A percentile compares a stretch with the other conserved stretches of the same genome.
These are phyloP conservation scores for Xylariaceae sp. DNA, from an alignment of 2,329 filamentous ascomycete genomes.

Conservation along the genomic window DNA sequence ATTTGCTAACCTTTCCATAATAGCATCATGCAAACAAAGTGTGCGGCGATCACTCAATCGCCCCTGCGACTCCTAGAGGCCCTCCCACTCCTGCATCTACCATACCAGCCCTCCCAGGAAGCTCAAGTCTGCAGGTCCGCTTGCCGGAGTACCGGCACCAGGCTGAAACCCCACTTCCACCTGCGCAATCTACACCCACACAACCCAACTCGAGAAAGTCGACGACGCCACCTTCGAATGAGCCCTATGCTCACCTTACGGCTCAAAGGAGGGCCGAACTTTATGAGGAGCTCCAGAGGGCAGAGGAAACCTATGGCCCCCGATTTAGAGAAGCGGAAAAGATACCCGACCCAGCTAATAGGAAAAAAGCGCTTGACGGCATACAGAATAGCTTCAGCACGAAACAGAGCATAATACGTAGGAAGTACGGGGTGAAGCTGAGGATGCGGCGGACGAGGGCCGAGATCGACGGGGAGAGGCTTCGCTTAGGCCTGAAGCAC, in stretches of 20 bases:
- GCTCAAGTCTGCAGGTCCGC: conserved; percentile 7
- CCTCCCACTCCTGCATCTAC: conserved; percentile 6
- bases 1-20: conserved; percentile 8
- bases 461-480: conserved; percentile 36
- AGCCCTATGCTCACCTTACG: conserved; percentile 39
- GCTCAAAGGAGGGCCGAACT: conserved; percentile 22
- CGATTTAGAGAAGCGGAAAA: conserved; percentile 35
- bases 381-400: conserved; percentile 47
- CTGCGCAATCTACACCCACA: conserved; percentile 6
- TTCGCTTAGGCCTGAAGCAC: conserved; percentile 31
- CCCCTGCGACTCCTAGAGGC: conserved; percentile 15
- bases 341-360: conserved; percentile 27
- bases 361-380: conserved; percentile 28
- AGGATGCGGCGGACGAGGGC: conserved; percentile 39
- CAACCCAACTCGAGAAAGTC: not conserved
- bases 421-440: conserved; percentile 49
- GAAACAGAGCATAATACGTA: conserved; percentile 49
- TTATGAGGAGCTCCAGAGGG: conserved; percentile 29
- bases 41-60: conserved; percentile 34
- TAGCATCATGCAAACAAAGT: conserved; percentile 35
- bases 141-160: conserved; percentile 1
- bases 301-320: conserved; percentile 31
- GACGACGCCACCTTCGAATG: conserved; percentile 15
- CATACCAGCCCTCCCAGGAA: conserved; percentile 9
- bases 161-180: not conserved